phyloP scores from a whole-genome alignment of 116 monocot genomes.

The Phalaenopsis hybrid region DNA sequence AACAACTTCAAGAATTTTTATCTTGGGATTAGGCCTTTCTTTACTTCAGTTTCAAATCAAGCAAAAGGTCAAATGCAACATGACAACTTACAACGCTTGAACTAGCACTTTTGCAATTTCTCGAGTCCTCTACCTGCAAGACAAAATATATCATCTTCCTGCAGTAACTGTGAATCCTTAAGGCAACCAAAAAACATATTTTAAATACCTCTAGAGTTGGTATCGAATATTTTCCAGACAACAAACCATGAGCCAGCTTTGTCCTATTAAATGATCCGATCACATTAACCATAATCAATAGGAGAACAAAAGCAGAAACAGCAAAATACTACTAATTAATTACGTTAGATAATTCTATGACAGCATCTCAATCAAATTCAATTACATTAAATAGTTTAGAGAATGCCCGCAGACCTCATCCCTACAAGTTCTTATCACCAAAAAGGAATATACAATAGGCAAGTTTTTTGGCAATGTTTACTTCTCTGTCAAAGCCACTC shows the following conservation, averaged over 20 bases:
- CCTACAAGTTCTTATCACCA: not conserved
- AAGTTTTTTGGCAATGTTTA: not conserved
- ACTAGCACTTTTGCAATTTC: constrained; percentile 16
- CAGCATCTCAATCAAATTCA: not conserved
- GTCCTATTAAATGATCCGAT: constrained; percentile 35
- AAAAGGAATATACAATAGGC: not conserved
- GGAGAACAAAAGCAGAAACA: constrained; percentile 4
- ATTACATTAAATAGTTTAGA: not conserved
- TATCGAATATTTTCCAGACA: constrained; percentile 87
- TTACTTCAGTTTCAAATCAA: not conserved
- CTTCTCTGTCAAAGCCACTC: not conserved
- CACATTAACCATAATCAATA: not conserved
- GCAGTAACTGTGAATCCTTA: not conserved
- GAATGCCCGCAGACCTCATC: not conserved
- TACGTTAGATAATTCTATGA: not conserved
- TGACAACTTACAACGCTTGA: constrained; percentile 40
- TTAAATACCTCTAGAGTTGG: constrained; percentile 54
- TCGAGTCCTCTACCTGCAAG: constrained; percentile 34
- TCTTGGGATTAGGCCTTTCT: not conserved
- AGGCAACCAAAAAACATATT: not conserved
- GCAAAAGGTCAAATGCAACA: constrained; percentile 14
- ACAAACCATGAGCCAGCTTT: constrained; percentile 84
- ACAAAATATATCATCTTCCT: constrained; percentile 7
- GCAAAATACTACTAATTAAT: not conserved
- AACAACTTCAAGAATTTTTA: not conserved